Evolutionary conservation across 2,329 filamentous ascomycete species (phyloP).

Genomic region (Penicillium fuscoglaucum): DNA sequence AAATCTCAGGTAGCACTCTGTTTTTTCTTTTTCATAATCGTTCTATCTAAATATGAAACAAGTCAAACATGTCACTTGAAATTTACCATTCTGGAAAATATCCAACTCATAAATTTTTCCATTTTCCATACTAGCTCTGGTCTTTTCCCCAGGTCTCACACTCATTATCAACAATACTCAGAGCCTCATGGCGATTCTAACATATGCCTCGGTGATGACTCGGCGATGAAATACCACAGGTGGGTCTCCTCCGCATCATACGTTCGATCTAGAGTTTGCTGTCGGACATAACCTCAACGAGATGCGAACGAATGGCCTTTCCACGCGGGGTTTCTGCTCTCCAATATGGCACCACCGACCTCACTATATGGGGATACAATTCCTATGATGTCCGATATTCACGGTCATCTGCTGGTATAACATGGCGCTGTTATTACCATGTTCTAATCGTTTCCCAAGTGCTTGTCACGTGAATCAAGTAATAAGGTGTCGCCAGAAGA

Average conservation of each 20-base stretch:
- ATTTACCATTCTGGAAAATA: background rate
- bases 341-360: background rate
- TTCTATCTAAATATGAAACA: background rate
- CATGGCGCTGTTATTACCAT: too few relatives aligned
- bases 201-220: background rate
- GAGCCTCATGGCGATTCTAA: background rate
- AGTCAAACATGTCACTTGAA: background rate
- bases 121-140: background rate
- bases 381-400: background rate
- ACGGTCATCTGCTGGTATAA: background rate
- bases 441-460: background rate
- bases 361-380: background rate
- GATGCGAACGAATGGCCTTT: background rate
- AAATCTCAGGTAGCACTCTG: background rate
- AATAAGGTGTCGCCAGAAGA: background rate
- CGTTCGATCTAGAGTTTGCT: background rate
- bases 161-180: background rate
- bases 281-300: background rate
- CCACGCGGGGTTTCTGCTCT: background rate
- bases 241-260: background rate
- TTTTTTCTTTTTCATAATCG: background rate
- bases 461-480: background rate
- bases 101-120: background rate
- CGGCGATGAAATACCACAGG: background rate
- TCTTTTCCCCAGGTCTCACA: background rate